Evolutionary conservation across 2,329 filamentous ascomycete genomes (phyloP).

Genomic region (Westerdykella sp.): DNA sequence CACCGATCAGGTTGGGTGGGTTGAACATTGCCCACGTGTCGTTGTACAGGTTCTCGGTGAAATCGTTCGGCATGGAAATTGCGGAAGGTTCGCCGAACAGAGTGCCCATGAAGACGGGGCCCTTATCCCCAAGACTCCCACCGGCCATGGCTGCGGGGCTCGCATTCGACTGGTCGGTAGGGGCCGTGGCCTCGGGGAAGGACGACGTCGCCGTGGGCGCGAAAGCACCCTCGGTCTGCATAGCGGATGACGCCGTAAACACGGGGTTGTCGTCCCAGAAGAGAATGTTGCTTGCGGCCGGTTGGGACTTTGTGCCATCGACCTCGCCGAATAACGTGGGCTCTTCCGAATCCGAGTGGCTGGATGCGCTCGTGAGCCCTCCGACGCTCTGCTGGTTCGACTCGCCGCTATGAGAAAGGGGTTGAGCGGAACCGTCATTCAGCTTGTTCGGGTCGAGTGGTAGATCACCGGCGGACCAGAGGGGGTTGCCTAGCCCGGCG

Average conservation of each 20-base stretch:
- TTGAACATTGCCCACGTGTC: conserved; percentile 27
- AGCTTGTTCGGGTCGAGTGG: conserved; percentile 37
- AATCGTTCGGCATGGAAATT: conserved; percentile 28
- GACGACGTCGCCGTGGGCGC: conserved; percentile 13
- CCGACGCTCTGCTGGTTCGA: conserved; percentile 35
- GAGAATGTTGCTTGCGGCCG: conserved; percentile 27
- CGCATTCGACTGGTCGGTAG: background rate
- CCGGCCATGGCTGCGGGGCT: conserved; percentile 1
- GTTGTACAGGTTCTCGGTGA: conserved; percentile 23
- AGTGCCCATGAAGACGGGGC: conserved; percentile 4
- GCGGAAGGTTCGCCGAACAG: conserved; percentile 25
- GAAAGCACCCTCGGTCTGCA: conserved; percentile 11
- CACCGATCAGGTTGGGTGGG: conserved; percentile 21
- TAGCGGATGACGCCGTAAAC: conserved; percentile 16
- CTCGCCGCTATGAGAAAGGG: conserved; percentile 38
- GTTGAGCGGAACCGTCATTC: conserved; percentile 29
- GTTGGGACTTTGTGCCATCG: conserved; percentile 27
- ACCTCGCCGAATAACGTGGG: conserved; percentile 29
- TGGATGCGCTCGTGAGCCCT: conserved; percentile 36
- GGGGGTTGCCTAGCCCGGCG: conserved; percentile 26
- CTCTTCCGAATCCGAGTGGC: conserved; percentile 38
- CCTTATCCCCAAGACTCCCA: background rate
- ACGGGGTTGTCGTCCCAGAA: conserved; percentile 36
- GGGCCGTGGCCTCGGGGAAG: background rate
- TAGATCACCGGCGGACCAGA: conserved; percentile 38